These are phyloP conservation scores for Ogataea dorogensis DNA, from an alignment of 805 yeast genomes.

Conservation along the genomic window DNA sequence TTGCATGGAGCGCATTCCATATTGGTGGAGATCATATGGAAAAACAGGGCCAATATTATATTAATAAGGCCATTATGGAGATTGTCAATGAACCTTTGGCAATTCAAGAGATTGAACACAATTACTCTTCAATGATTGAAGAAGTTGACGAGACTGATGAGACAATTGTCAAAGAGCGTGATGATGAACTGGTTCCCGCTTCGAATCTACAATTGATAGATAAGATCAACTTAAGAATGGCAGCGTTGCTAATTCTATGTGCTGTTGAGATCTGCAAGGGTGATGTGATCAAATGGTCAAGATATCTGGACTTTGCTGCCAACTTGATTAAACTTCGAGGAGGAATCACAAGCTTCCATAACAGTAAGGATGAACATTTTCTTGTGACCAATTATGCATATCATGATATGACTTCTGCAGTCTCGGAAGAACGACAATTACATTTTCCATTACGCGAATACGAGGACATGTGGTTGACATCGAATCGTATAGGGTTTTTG, in stretches of 20 bases:
- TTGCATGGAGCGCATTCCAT: slow-evolving; percentile 58
- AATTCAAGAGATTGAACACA: slow-evolving; percentile 21
- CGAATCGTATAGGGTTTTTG: slow-evolving; percentile 42
- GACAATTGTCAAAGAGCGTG: slow-evolving; percentile 17
- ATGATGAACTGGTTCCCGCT: too few relatives aligned
- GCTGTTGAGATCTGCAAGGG: slow-evolving; percentile 86
- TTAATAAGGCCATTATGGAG: slow-evolving; percentile 46
- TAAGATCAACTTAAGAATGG: slow-evolving; percentile 47
- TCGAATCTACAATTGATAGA: slow-evolving; percentile 30
- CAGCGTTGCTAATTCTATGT: slow-evolving; percentile 63
- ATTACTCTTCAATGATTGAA: slow-evolving; percentile 25
- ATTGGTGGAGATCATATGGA: slow-evolving; percentile 43
- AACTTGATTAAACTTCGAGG: slow-evolving; percentile 59
- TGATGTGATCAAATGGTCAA: slow-evolving; percentile 74
- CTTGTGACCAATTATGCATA: slow-evolving; percentile 75
- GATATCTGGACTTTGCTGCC: slow-evolving; percentile 64
- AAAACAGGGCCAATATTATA: slow-evolving; percentile 47
- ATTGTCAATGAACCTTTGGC: slow-evolving; percentile 35
- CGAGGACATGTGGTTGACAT: slow-evolving; percentile 44
- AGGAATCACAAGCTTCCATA: slow-evolving; percentile 52
- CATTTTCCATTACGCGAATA: slow-evolving; percentile 64
- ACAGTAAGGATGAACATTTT: slow-evolving; percentile 64
- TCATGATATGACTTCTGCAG: slow-evolving; percentile 70
- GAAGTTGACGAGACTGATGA: slow-evolving; percentile 29
- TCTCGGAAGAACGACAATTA: slow-evolving; percentile 57